phyloP scores from a whole-genome alignment of 169 alveolate species.

The Cardiosporidium cionae region DNA sequence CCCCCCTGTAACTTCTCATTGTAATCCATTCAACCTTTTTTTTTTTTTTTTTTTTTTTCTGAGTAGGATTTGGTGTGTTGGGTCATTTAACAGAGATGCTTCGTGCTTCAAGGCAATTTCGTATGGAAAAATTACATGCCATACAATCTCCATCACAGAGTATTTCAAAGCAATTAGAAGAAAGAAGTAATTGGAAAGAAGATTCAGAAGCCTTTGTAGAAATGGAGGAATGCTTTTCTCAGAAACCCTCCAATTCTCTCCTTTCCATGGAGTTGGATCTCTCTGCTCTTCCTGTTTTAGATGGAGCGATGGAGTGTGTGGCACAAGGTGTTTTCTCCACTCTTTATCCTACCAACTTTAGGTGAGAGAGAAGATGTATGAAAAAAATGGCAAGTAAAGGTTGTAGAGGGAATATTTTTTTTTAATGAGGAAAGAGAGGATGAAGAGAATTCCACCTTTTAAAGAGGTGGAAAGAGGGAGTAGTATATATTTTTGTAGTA shows the following conservation, averaged over 20 bases:
- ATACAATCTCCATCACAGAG: neutral
- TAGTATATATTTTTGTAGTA: too few relatives aligned
- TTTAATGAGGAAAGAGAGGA: too few relatives aligned
- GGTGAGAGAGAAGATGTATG: too few relatives aligned
- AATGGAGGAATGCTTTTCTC: neutral
- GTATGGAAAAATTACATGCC: neutral
- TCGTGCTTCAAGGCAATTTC: neutral
- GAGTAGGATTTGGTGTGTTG: constrained; percentile 21
- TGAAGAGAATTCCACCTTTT: too few relatives aligned
- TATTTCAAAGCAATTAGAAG: neutral
- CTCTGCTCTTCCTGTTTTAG: neutral
- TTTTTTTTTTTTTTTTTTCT: neutral
- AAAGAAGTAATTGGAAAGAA: neutral
- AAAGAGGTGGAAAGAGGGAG: too few relatives aligned
- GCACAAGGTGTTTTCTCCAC: neutral
- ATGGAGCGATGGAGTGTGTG: constrained; percentile 7
- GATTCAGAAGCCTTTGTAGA: neutral
- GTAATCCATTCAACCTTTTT: too few relatives aligned
- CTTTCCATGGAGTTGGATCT: neutral
- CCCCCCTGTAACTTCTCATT: too few relatives aligned
- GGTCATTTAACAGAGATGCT: constrained; percentile 29
- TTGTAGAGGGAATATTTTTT: too few relatives aligned
- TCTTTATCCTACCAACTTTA: too few relatives aligned
- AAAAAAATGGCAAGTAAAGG: too few relatives aligned
- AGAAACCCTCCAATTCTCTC: too few relatives aligned